Evolutionary conservation across 2,329 filamentous ascomycete genomes (phyloP).

Genomic region (Polychaeton citri): DNA sequence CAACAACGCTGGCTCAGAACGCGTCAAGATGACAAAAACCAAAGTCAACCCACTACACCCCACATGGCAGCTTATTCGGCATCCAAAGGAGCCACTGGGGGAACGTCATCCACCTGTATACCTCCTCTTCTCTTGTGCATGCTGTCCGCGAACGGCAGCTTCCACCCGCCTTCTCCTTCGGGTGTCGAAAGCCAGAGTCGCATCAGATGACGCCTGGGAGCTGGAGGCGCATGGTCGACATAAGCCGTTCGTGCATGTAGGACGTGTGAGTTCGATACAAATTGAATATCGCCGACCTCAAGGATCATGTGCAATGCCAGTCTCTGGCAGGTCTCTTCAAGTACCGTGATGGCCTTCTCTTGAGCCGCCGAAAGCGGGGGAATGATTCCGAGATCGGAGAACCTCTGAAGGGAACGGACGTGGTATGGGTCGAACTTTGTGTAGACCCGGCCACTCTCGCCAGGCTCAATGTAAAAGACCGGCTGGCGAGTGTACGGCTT

Average conservation of each 20-base stretch:
- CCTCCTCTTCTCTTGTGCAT: constrained; percentile 73
- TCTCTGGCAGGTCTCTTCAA: constrained; percentile 60
- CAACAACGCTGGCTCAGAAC: too few species aligned
- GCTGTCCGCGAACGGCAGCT: constrained; percentile 64
- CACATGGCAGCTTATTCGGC: constrained; percentile 47
- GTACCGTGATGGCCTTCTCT: constrained; percentile 48
- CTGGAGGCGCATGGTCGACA: constrained; percentile 51
- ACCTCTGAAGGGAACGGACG: constrained; percentile 58
- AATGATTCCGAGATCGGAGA: constrained; percentile 56
- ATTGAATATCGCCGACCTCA: constrained; percentile 78
- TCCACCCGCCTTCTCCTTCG: constrained; percentile 69
- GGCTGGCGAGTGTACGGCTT: constrained; percentile 59
- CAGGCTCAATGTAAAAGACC: constrained; percentile 63
- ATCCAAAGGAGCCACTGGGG: constrained; percentile 59
- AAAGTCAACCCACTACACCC: too few species aligned
- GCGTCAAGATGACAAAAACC: too few species aligned
- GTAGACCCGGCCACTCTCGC: constrained; percentile 45
- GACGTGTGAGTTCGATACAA: constrained; percentile 63
- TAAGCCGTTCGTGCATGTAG: constrained; percentile 71
- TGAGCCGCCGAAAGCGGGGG: constrained; percentile 57
- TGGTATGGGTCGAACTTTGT: constrained; percentile 85
- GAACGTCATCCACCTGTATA: constrained; percentile 67
- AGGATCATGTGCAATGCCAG: constrained; percentile 69
- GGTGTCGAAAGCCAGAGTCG: constrained; percentile 70
- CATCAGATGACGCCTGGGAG: constrained; percentile 62